Evolutionary conservation across 2,329 filamentous ascomycete species (phyloP).

Genomic region (Ceratocystis cubensis): DNA sequence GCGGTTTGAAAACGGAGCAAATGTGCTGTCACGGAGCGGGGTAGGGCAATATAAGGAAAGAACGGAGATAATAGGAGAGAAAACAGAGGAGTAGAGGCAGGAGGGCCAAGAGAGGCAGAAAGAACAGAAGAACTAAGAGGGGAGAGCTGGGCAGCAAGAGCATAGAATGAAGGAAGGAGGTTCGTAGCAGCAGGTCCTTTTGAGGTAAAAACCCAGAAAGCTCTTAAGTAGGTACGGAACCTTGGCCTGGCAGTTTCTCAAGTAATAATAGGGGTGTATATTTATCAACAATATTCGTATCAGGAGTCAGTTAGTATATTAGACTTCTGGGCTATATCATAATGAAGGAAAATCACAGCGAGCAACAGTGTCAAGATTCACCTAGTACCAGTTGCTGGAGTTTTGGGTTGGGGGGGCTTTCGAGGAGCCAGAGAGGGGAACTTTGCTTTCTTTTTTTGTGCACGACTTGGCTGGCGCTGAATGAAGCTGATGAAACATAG

Average conservation of each 20-base stretch:
- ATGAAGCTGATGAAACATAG: not conserved
- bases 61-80: not conserved
- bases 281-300: not conserved
- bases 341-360: not conserved
- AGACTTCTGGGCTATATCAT: not conserved
- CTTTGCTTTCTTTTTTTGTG: not conserved
- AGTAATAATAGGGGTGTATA: not conserved
- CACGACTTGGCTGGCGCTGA: constrained; percentile 1
- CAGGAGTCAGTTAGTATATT: not conserved
- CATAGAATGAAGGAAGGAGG: not conserved
- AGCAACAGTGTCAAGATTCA: not conserved
- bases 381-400: not conserved
- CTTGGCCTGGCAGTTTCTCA: not conserved
- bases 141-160: not conserved
- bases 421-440: no score
- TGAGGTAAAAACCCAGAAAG: not conserved
- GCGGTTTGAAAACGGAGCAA: not conserved
- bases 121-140: not conserved
- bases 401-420: no score
- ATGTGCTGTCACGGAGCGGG: not conserved
- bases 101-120: not conserved
- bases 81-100: not conserved
- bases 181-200: not conserved
- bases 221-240: not conserved
- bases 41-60: not conserved